These are phyloP conservation scores for Aphanomyces astaci DNA, from an alignment of 352 stramenopile species.

Conservation along the genomic window DNA sequence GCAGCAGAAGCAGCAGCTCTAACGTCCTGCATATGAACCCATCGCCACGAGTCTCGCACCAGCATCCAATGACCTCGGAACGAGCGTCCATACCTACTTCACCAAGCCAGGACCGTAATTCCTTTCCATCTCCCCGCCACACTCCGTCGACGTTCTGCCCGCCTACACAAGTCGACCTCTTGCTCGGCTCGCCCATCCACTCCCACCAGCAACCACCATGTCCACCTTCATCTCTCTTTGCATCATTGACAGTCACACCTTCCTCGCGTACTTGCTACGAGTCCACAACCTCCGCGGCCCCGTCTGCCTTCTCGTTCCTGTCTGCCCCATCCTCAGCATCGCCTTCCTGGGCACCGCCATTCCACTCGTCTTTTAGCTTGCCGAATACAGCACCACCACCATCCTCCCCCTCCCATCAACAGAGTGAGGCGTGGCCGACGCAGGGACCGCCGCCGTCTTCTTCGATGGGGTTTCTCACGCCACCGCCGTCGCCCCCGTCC, in stretches of 20 bases:
- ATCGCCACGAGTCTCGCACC: too few relatives aligned
- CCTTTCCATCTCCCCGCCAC: not conserved
- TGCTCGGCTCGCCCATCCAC: not conserved
- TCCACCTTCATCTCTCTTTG: not conserved
- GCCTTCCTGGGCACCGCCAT: too few relatives aligned
- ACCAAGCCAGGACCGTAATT: not conserved
- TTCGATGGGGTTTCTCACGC: constrained; percentile 27
- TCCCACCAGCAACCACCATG: not conserved
- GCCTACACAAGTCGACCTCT: not conserved
- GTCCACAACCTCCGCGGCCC: not conserved
- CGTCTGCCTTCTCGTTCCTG: constrained; percentile 13
- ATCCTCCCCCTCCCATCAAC: too few relatives aligned
- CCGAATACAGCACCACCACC: too few relatives aligned
- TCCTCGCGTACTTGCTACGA: not conserved
- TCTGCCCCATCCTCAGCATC: too few relatives aligned
- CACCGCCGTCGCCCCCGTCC: not conserved
- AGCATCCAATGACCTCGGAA: too few relatives aligned
- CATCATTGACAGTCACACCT: not conserved
- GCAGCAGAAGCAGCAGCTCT: not conserved
- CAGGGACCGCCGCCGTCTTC: not conserved
- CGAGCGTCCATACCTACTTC: too few relatives aligned
- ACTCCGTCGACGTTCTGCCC: not conserved
- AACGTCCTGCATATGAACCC: too few relatives aligned
- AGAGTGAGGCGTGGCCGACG: not conserved
- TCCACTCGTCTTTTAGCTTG: too few relatives aligned